A percentile compares a stretch with the other conserved stretches of the same genome.
Evolutionary conservation across 768 basidiomycete species (phyloP).

Genomic region (Mrakia frigida): DNA sequence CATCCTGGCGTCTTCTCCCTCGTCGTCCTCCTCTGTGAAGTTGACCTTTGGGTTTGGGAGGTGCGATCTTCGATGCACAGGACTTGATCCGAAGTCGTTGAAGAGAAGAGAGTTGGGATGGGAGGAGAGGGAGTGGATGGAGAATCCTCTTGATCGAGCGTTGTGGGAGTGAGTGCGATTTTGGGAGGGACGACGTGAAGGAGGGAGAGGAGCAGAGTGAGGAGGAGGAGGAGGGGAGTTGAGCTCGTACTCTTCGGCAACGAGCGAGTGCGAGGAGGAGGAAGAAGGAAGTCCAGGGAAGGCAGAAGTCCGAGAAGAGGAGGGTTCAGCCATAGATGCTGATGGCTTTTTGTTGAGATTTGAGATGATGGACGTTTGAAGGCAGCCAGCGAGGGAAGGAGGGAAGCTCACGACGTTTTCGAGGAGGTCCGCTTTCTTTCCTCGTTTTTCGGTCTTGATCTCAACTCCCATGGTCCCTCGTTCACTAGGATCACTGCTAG

Average conservation of each 20-base stretch:
- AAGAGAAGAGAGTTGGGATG: constrained; percentile 17
- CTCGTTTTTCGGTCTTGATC: neutral
- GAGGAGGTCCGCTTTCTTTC: neutral
- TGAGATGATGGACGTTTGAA: too few relatives aligned
- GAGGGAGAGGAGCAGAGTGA: neutral
- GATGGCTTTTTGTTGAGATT: too few relatives aligned
- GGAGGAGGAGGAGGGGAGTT: constrained; percentile 15
- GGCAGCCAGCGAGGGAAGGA: neutral
- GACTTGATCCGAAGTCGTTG: neutral
- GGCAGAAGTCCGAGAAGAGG: neutral
- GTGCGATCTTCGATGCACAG: neutral
- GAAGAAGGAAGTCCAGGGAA: neutral
- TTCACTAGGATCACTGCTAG: too few relatives aligned
- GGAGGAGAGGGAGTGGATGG: constrained; percentile 3
- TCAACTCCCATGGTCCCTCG: too few relatives aligned
- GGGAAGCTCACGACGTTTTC: neutral
- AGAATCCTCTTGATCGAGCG: neutral
- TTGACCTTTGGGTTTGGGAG: constrained; percentile 21
- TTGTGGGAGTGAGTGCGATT: neutral
- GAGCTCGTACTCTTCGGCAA: constrained; percentile 25
- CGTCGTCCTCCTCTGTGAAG: constrained; percentile 28
- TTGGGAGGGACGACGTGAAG: neutral
- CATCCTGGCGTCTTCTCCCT: neutral
- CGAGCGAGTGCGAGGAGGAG: neutral
- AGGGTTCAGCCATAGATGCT: neutral